Percentiles rank a stretch among this genome's conserved stretches.
Conservation (phyloP, 2,329 filamentous ascomycete species). For the Aspergillus neoniger region DNA sequence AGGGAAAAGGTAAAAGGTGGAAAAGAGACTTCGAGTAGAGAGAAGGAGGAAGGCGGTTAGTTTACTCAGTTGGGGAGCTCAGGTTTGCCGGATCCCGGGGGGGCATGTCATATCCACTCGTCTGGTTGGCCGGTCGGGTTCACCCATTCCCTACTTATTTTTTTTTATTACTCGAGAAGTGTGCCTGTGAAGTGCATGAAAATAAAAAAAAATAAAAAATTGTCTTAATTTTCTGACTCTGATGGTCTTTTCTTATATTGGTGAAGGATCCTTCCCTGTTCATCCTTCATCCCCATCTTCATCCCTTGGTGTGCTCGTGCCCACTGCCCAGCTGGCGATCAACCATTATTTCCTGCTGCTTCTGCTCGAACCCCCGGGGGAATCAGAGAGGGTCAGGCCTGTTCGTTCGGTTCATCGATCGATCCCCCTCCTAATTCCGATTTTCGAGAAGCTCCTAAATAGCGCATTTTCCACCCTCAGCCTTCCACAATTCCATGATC, state of each 20-base stretch:
- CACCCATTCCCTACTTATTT: constrained; percentile 1
- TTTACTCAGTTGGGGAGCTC: neutral
- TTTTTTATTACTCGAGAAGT: neutral
- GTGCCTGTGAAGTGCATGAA: neutral
- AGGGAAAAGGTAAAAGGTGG: constrained; percentile 17
- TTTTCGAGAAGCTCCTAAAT: neutral
- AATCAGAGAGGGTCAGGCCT: neutral
- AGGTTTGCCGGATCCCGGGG: constrained; percentile 11
- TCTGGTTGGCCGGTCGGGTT: constrained; percentile 11
- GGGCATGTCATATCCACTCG: constrained; percentile 14
- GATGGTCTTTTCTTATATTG: neutral
- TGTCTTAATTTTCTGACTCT: too few relatives aligned
- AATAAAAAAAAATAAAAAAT: too few relatives aligned
- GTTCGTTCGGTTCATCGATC: neutral
- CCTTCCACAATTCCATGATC: neutral
- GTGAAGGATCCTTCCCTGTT: neutral
- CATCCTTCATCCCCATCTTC: neutral
- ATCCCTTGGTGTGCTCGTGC: neutral
- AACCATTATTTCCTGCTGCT: neutral
- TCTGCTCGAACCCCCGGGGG: neutral
- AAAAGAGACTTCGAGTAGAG: constrained; percentile 21
- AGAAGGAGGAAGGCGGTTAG: constrained; percentile 8
- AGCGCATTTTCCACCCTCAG: neutral
- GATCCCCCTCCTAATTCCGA: neutral
- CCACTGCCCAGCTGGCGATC: neutral